Evolutionary conservation across 2,329 filamentous ascomycete genomes (phyloP).

Genomic region (Monilinia aucupariae): DNA sequence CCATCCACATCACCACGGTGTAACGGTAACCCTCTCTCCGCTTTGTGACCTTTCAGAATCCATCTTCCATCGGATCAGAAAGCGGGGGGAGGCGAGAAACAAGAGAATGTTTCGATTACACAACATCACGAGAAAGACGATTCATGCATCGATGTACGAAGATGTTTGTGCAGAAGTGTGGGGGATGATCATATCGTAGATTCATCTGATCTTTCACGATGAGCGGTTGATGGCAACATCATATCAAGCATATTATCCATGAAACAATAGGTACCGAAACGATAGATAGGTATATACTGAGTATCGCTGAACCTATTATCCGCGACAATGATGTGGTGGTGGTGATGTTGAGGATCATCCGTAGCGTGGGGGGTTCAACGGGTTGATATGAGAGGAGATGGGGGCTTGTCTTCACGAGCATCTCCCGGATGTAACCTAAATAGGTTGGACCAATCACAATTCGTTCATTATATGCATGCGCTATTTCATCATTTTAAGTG

Average conservation of each 20-base stretch:
- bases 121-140: neutral
- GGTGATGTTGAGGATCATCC: too few relatives aligned
- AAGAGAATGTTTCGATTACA: neutral
- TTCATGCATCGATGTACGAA: neutral
- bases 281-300: too few relatives aligned
- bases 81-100: too few relatives aligned
- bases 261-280: too few relatives aligned
- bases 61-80: neutral
- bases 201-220: neutral
- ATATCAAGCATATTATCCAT: too few relatives aligned
- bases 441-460: neutral
- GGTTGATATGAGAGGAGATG: neutral
- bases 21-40: neutral
- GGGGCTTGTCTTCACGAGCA: neutral
- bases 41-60: neutral
- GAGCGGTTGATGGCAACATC: too few relatives aligned
- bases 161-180: neutral
- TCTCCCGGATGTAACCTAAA: constrained; percentile 1
- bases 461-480: neutral
- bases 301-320: neutral
- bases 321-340: neutral
- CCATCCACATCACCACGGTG: neutral
- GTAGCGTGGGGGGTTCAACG: too few relatives aligned
- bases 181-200: neutral
- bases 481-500: neutral